A percentile compares a stretch with the other conserved stretches of the same genome.
phyloP scores from a whole-genome alignment of 2,329 filamentous ascomycete genomes.

The Cladophialophora chaetospira region DNA sequence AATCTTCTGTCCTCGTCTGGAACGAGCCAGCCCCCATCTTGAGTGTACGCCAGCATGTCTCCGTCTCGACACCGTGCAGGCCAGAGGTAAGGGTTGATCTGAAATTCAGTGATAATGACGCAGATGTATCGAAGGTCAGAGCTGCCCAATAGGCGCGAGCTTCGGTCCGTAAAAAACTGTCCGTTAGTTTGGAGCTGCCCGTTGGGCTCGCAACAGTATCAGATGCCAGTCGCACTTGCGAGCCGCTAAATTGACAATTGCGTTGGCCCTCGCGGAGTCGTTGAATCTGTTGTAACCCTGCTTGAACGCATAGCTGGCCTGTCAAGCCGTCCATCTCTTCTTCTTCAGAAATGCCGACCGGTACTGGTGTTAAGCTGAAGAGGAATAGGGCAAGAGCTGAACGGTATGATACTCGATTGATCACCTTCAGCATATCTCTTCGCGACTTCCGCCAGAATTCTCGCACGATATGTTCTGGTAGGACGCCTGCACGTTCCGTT shows the following conservation, averaged over 20 bases:
- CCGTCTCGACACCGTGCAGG: constrained; percentile 35
- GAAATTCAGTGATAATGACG: constrained; percentile 46
- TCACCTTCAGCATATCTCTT: constrained; percentile 44
- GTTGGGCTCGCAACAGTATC: constrained; percentile 31
- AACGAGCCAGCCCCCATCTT: constrained; percentile 36
- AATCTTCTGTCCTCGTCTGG: constrained; percentile 35
- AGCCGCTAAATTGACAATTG: constrained; percentile 46
- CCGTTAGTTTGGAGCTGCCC: constrained; percentile 35
- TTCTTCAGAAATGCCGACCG: constrained; percentile 44
- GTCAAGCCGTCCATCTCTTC: constrained; percentile 46
- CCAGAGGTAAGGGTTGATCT: constrained; percentile 45
- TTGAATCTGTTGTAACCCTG: constrained; percentile 47
- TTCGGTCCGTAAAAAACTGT: constrained; percentile 43
- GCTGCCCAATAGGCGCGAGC: constrained; percentile 48
- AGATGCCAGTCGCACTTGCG: constrained; percentile 40
- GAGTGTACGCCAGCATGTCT: constrained; percentile 37
- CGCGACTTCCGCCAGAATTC: constrained; percentile 42
- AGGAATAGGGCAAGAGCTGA: constrained; percentile 46
- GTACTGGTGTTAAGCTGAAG: constrained; percentile 46
- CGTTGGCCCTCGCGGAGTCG: constrained; percentile 43
- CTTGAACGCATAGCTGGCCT: constrained; percentile 45
- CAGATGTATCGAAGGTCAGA: constrained; percentile 47
- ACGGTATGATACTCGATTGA: constrained; percentile 46
- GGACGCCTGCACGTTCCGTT: not conserved
- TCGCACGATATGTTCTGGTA: constrained; percentile 31